These are phyloP conservation scores for Diplodia scrobiculata DNA, from an alignment of 2,329 filamentous ascomycete genomes.

Conservation along the genomic window DNA sequence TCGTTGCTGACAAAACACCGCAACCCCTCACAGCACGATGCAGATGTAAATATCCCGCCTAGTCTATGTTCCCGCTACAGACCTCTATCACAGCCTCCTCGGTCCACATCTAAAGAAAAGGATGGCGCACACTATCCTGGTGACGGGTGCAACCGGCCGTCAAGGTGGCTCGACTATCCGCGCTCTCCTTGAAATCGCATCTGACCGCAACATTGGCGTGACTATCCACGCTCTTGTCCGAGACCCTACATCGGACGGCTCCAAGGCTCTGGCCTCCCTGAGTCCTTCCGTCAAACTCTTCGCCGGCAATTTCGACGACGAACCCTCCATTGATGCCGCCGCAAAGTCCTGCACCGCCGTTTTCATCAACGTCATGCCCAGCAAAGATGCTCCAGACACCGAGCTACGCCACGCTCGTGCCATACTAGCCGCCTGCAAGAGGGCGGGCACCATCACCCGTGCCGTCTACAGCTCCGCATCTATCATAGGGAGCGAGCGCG, in stretches of 20 bases:
- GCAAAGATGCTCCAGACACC: not conserved
- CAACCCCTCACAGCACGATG: not conserved
- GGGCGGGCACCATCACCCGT: not conserved
- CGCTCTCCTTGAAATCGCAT: slow-evolving; percentile 32
- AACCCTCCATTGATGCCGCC: not conserved
- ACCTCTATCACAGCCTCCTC: not conserved
- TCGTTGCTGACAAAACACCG: slow-evolving; percentile 1
- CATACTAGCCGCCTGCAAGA: slow-evolving; percentile 3
- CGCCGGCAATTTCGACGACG: slow-evolving; percentile 11
- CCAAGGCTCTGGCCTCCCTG: slow-evolving; percentile 18
- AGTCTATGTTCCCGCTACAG: too few relatives aligned
- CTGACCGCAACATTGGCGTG: not conserved
- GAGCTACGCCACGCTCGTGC: slow-evolving; percentile 9
- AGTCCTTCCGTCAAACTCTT: slow-evolving; percentile 28
- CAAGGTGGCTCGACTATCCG: slow-evolving; percentile 52
- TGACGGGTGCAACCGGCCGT: slow-evolving; percentile 43
- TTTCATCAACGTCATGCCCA: slow-evolving; percentile 5
- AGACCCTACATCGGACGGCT: not conserved
- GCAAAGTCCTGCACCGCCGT: slow-evolving; percentile 6
- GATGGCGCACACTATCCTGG: slow-evolving; percentile 14
- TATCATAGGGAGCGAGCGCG: not conserved
- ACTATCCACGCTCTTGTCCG: slow-evolving; percentile 24
- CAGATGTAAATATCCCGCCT: not conserved
- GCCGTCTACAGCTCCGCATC: slow-evolving; percentile 13
- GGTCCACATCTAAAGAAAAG: not conserved